Evolutionary conservation across 2,329 filamentous ascomycete genomes (phyloP).

Genomic region (Teratosphaeria destructans): DNA sequence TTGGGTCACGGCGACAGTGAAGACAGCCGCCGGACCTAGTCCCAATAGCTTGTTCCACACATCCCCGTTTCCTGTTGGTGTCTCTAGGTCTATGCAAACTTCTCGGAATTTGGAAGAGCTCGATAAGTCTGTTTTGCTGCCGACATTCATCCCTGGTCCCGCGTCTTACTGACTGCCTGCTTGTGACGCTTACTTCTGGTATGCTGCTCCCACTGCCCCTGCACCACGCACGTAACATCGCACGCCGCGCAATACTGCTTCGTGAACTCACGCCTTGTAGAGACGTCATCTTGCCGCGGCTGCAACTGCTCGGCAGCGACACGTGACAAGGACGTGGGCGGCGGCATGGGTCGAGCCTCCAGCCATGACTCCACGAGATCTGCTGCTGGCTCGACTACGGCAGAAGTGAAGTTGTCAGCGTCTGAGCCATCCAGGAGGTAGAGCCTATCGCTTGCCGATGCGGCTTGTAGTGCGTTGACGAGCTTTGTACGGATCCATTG

Average conservation of each 20-base stretch:
- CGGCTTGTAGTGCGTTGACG: conserved; percentile 50
- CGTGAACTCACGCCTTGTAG: conserved; percentile 36
- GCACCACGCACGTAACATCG: conserved; percentile 43
- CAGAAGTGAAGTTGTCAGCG: conserved; percentile 47
- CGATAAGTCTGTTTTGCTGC: too few relatives aligned
- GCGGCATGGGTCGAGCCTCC: conserved; percentile 40
- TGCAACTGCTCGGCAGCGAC: conserved; percentile 48
- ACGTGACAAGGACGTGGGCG: conserved; percentile 44
- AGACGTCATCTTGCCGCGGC: conserved; percentile 41
- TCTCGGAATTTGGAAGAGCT: too few relatives aligned
- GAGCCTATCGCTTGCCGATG: conserved; percentile 47
- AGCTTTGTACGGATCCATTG: conserved; percentile 82
- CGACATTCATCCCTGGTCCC: background rate
- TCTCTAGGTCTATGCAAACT: too few relatives aligned
- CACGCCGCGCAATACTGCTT: conserved; percentile 63
- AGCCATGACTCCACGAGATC: conserved; percentile 56
- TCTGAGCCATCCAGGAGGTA: conserved; percentile 78
- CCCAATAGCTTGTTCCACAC: too few relatives aligned
- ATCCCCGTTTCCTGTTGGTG: too few relatives aligned
- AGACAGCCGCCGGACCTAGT: too few relatives aligned
- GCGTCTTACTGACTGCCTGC: conserved; percentile 18
- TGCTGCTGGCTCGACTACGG: conserved; percentile 57
- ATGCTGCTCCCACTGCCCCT: conserved; percentile 49
- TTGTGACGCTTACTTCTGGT: conserved; percentile 45
- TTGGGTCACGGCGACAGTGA: too few relatives aligned